Evolutionary conservation across 164 flowering plant genomes (phyloP).

Genomic region (Nymphaea colorata): DNA sequence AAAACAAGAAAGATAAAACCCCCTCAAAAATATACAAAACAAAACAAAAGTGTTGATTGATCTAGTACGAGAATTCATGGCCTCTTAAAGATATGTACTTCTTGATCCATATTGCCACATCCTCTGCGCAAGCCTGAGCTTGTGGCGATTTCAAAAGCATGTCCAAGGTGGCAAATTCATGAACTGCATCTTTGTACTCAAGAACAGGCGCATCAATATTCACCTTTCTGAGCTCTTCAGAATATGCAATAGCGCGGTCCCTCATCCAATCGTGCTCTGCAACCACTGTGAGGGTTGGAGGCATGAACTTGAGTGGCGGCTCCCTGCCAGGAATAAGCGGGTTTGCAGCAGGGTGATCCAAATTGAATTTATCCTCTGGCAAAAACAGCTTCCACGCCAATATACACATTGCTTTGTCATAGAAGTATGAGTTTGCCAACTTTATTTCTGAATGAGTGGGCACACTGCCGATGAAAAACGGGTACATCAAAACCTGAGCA

Average conservation of each 20-base stretch:
- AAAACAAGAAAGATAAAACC: neutral
- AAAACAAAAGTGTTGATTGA: neutral
- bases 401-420: constrained; percentile 41
- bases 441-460: constrained; percentile 48
- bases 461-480: constrained; percentile 45
- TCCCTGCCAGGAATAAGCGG: constrained; percentile 33
- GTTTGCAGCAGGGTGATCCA: constrained; percentile 51
- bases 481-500: constrained; percentile 54
- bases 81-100: constrained; percentile 44
- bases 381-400: constrained; percentile 52
- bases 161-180: constrained; percentile 50
- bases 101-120: constrained; percentile 52
- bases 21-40: neutral
- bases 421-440: constrained; percentile 41
- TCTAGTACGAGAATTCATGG: constrained; percentile 43
- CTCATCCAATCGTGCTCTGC: constrained; percentile 63
- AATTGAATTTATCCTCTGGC: constrained; percentile 32
- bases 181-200: constrained; percentile 48
- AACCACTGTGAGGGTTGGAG: constrained; percentile 44
- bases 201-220: constrained; percentile 51
- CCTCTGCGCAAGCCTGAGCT: constrained; percentile 52
- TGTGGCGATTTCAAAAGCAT: constrained; percentile 42
- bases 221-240: constrained; percentile 44
- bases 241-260: constrained; percentile 50
- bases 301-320: constrained; percentile 36